A percentile compares a stretch with the other conserved stretches of the same genome.
phyloP scores from a whole-genome alignment of 345 rosid genomes.

The Jatropha curcas region DNA sequence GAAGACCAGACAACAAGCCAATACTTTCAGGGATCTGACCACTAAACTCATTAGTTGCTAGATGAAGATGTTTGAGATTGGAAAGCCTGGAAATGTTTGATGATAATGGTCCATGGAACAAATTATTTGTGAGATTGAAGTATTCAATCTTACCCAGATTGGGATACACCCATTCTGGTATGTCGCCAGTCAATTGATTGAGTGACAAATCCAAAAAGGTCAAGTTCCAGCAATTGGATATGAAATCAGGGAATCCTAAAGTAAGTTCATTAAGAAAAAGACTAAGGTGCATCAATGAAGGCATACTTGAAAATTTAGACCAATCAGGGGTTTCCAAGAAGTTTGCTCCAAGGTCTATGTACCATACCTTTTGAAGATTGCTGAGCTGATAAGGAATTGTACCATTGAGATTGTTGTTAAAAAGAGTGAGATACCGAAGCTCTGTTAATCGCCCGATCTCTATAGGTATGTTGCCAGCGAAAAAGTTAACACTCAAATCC shows the following conservation, averaged over 20 bases:
- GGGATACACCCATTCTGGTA: slow-evolving; percentile 44
- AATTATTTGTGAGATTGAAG: slow-evolving; percentile 43
- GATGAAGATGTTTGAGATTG: slow-evolving; percentile 41
- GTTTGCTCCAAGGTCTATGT: slow-evolving; percentile 59
- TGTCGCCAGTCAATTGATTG: slow-evolving; percentile 41
- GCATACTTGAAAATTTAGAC: slow-evolving; percentile 53
- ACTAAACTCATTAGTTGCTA: slow-evolving; percentile 35
- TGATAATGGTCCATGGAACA: slow-evolving; percentile 44
- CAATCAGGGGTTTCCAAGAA: slow-evolving; percentile 49
- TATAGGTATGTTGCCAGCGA: slow-evolving; percentile 37
- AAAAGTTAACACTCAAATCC: slow-evolving; percentile 45
- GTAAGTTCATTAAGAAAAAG: slow-evolving; percentile 31
- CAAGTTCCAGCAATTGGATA: slow-evolving; percentile 44
- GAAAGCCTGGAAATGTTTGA: slow-evolving; percentile 51
- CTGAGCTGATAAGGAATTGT: slow-evolving; percentile 45
- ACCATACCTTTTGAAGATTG: slow-evolving; percentile 46
- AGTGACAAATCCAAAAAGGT: slow-evolving; percentile 54
- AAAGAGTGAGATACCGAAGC: slow-evolving; percentile 42
- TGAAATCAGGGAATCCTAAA: slow-evolving; percentile 48
- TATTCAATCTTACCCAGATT: slow-evolving; percentile 45
- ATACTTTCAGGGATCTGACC: slow-evolving; percentile 48
- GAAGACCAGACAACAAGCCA: slow-evolving; percentile 43
- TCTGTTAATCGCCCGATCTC: slow-evolving; percentile 40
- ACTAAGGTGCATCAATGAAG: slow-evolving; percentile 49
- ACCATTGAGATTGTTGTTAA: slow-evolving; percentile 51